Evolutionary conservation across 306 rosid genomes (phyloP).

Genomic region (Lupinus albus): DNA sequence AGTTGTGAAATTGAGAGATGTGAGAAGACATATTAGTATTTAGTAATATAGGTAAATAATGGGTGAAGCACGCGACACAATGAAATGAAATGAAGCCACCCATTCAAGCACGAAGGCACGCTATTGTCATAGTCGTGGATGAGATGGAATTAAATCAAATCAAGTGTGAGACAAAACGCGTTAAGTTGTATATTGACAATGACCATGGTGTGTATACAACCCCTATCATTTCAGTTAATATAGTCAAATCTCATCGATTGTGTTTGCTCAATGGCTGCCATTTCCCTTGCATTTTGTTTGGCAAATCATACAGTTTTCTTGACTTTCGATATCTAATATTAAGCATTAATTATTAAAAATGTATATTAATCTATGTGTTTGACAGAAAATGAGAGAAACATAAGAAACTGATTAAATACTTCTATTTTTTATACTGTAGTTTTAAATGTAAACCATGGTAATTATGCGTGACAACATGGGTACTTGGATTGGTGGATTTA

Average conservation of each 20-base stretch:
- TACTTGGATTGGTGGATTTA: too few species aligned
- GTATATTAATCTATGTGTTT: too few species aligned
- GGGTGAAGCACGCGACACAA: slow-evolving; percentile 29
- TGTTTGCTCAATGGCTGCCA: slow-evolving; percentile 43
- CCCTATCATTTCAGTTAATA: slow-evolving; percentile 3
- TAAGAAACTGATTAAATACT: too few species aligned
- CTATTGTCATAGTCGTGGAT: slow-evolving; percentile 38
- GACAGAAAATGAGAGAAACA: too few species aligned
- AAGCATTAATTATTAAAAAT: too few species aligned
- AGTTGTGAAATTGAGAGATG: neutral
- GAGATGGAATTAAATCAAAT: neutral
- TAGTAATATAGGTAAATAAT: neutral
- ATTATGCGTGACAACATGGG: too few species aligned
- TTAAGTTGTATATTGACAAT: slow-evolving; percentile 23
- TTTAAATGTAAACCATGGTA: too few species aligned
- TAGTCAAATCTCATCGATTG: slow-evolving; percentile 46
- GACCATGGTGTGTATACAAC: slow-evolving; percentile 33
- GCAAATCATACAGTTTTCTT: slow-evolving; percentile 20
- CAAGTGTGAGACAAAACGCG: slow-evolving; percentile 33
- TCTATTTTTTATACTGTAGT: too few species aligned
- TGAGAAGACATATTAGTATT: neutral
- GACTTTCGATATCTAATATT: slow-evolving; percentile 26
- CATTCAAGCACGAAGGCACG: neutral
- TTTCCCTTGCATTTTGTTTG: slow-evolving; percentile 6
- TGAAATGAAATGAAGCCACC: neutral